Evolutionary conservation across 2,329 filamentous ascomycete genomes (phyloP).

Genomic region (Calycina herbarum): DNA sequence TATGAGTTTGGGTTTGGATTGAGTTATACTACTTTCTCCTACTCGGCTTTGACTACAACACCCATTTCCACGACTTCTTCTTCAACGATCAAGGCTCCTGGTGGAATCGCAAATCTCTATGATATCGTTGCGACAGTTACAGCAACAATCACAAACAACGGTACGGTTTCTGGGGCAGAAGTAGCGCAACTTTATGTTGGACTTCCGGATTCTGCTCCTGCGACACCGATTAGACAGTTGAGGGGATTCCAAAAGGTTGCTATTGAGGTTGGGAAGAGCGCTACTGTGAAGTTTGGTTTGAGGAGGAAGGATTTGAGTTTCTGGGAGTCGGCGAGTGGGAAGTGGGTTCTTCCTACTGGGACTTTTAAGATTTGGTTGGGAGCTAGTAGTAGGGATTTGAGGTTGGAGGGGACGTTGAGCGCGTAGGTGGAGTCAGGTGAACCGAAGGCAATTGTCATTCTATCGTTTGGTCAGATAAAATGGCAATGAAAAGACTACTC

Average conservation of each 20-base stretch:
- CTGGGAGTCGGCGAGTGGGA: slow-evolving; percentile 60
- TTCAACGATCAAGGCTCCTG: slow-evolving; percentile 31
- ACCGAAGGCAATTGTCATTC: too few relatives aligned
- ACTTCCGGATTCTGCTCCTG: slow-evolving; percentile 41
- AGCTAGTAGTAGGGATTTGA: slow-evolving; percentile 32
- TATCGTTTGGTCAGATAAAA: too few relatives aligned
- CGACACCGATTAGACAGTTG: slow-evolving; percentile 46
- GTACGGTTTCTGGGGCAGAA: slow-evolving; percentile 51
- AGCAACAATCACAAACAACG: slow-evolving; percentile 62
- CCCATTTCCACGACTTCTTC: slow-evolving; percentile 14
- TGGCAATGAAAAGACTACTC: too few relatives aligned
- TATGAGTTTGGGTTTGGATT: slow-evolving; percentile 51
- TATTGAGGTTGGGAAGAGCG: slow-evolving; percentile 48
- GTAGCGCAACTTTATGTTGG: slow-evolving; percentile 50
- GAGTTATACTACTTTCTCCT: slow-evolving; percentile 55
- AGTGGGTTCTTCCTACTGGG: slow-evolving; percentile 50
- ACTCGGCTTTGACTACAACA: slow-evolving; percentile 25
- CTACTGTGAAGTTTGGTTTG: slow-evolving; percentile 45
- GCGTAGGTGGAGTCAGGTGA: neutral
- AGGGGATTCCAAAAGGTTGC: slow-evolving; percentile 62
- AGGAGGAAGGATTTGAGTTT: slow-evolving; percentile 52
- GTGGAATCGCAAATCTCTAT: slow-evolving; percentile 62
- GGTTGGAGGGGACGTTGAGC: slow-evolving; percentile 24
- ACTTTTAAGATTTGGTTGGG: slow-evolving; percentile 29
- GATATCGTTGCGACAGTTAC: slow-evolving; percentile 59